phyloP scores from a whole-genome alignment of 164 flowering plant genomes.

The Umbellularia californica region DNA sequence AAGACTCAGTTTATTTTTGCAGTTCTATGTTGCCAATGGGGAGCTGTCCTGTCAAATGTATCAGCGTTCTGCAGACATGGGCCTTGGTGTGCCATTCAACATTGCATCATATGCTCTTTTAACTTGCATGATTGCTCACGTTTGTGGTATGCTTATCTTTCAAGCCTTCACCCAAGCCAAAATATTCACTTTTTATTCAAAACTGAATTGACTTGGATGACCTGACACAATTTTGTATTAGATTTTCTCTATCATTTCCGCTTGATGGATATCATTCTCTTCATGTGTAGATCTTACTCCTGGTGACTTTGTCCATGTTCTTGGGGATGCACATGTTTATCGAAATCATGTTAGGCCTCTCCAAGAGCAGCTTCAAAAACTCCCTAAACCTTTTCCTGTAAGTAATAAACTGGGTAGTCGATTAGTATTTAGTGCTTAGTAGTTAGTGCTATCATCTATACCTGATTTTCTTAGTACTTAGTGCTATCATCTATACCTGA shows the following conservation, averaged over 20 bases:
- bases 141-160: conserved; percentile 63
- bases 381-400: conserved; percentile 93
- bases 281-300: conserved; percentile 61
- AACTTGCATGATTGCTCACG: conserved; percentile 95
- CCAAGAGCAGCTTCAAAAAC: conserved; percentile 81
- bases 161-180: not conserved
- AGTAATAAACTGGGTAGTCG: not conserved
- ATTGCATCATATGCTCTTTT: conserved; percentile 90
- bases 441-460: not conserved
- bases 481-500: not conserved
- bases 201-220: not conserved
- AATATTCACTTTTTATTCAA: not conserved
- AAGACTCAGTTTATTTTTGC: conserved; percentile 17
- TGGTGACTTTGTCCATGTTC: conserved; percentile 87
- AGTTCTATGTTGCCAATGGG: conserved; percentile 91
- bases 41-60: conserved; percentile 97
- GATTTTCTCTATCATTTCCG: not conserved
- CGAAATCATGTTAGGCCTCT: conserved; percentile 70
- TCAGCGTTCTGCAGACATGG: conserved; percentile 98
- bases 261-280: not conserved
- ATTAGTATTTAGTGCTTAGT: not conserved
- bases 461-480: not conserved
- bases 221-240: not conserved
- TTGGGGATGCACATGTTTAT: conserved; percentile 96
- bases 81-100: conserved; percentile 96